phyloP scores from a whole-genome alignment of 2,329 filamentous ascomycete species.

The Magnaporthiopsis incrustans region DNA sequence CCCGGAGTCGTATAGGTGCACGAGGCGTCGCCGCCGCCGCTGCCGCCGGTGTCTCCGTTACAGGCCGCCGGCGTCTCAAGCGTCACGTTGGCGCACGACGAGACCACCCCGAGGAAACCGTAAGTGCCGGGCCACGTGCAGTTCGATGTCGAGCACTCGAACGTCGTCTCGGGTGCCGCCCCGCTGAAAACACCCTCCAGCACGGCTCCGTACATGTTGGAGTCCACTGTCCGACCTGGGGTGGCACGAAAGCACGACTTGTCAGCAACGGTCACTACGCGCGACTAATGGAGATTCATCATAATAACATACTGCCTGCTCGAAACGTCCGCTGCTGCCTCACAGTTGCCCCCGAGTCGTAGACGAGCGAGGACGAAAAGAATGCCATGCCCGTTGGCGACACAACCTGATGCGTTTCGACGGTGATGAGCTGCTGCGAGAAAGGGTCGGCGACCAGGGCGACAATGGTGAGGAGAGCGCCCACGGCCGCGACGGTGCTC shows the following conservation, averaged over 20 bases:
- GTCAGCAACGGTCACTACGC: not conserved
- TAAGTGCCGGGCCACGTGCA: conserved; percentile 5
- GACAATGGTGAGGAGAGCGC: conserved; percentile 2
- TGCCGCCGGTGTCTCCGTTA: too few relatives aligned
- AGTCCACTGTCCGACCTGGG: not conserved
- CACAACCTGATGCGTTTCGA: not conserved
- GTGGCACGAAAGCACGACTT: not conserved
- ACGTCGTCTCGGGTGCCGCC: not conserved
- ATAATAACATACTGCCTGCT: not conserved
- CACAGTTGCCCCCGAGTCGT: conserved; percentile 2
- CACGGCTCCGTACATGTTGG: conserved; percentile 3
- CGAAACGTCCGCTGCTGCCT: not conserved
- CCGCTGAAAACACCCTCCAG: not conserved
- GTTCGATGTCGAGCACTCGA: conserved; percentile 3
- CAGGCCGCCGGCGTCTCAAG: not conserved
- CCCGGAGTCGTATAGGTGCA: conserved; percentile 3
- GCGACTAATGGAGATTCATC: too few relatives aligned
- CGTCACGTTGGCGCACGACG: conserved; percentile 3
- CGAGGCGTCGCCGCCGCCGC: not conserved
- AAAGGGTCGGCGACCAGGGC: conserved; percentile 6
- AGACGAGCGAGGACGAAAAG: conserved; percentile 1
- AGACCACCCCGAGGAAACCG: conserved; percentile 3
- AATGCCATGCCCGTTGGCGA: not conserved
- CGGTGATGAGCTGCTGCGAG: conserved; percentile 3
- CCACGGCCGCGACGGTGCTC: conserved; percentile 1